Percentiles rank a stretch among this genome's conserved stretches.
Evolutionary conservation across 2,329 filamentous ascomycete species (phyloP).

Genomic region (Hypomyces rosellus): DNA sequence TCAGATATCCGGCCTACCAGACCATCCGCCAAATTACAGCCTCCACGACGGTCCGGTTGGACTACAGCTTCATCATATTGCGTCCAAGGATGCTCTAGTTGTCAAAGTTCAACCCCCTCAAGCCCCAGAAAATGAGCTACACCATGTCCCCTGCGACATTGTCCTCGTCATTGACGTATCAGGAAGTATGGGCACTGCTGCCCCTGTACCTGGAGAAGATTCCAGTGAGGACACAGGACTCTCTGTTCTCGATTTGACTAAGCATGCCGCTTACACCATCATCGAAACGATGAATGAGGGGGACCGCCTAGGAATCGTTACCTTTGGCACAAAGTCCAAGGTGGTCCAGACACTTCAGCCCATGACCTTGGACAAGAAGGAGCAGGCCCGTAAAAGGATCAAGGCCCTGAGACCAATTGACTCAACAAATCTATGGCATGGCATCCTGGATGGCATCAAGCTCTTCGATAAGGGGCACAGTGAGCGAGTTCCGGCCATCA

Average conservation of each 20-base stretch:
- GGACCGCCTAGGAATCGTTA: slow-evolving; percentile 53
- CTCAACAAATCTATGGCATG: slow-evolving; percentile 53
- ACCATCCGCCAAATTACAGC: too few relatives aligned
- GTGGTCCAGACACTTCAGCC: slow-evolving; percentile 39
- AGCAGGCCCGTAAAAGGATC: slow-evolving; percentile 34
- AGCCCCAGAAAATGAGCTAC: slow-evolving; percentile 21
- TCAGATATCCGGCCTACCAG: not conserved
- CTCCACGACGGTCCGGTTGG: not conserved
- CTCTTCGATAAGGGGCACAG: slow-evolving; percentile 34
- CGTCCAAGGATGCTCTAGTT: slow-evolving; percentile 34
- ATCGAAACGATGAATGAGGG: slow-evolving; percentile 47
- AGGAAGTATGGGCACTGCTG: slow-evolving; percentile 44
- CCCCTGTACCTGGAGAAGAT: slow-evolving; percentile 40
- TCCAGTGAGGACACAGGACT: slow-evolving; percentile 44
- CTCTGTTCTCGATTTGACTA: slow-evolving; percentile 52
- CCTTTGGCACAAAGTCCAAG: slow-evolving; percentile 38
- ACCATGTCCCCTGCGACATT: slow-evolving; percentile 50
- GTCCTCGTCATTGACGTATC: slow-evolving; percentile 58
- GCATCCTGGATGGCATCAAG: slow-evolving; percentile 43
- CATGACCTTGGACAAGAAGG: slow-evolving; percentile 44
- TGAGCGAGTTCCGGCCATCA: slow-evolving; percentile 41
- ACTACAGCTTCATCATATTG: slow-evolving; percentile 36
- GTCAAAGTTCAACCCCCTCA: slow-evolving; percentile 41
- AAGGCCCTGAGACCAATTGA: slow-evolving; percentile 31
- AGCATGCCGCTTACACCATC: slow-evolving; percentile 54